Evolutionary conservation across 2,329 filamentous ascomycete genomes (phyloP).

Genomic region (Daldinia sp.): DNA sequence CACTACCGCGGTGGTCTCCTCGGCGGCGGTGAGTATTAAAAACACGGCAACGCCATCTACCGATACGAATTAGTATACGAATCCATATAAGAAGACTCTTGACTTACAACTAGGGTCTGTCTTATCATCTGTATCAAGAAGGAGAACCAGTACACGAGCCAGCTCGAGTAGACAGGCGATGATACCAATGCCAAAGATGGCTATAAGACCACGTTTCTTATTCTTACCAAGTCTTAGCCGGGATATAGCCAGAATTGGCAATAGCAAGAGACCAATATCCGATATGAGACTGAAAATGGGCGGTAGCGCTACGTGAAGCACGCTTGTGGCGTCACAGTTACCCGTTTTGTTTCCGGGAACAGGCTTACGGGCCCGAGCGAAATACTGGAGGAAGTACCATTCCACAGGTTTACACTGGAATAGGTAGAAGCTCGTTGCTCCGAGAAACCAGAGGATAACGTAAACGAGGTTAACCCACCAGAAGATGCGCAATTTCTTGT

Average conservation of each 20-base stretch:
- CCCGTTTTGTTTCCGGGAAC: conserved; percentile 31
- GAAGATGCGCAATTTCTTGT: conserved; percentile 35
- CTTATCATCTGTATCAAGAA: conserved; percentile 41
- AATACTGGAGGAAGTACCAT: conserved; percentile 42
- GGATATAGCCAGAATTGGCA: conserved; percentile 40
- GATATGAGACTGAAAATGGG: conserved; percentile 40
- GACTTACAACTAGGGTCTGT: conserved; percentile 40
- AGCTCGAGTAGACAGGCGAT: conserved; percentile 39
- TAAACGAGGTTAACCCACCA: conserved; percentile 42
- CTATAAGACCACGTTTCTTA: conserved; percentile 40
- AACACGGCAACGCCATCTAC: conserved; percentile 41
- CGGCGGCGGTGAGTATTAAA: conserved; percentile 40
- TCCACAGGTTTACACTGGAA: conserved; percentile 40
- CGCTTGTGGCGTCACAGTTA: conserved; percentile 39
- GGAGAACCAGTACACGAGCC: conserved; percentile 35
- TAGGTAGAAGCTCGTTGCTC: conserved; percentile 40
- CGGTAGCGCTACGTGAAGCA: conserved; percentile 38
- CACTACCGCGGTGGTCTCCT: conserved; percentile 42
- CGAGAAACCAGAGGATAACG: conserved; percentile 40
- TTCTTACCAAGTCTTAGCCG: conserved; percentile 33
- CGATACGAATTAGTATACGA: not conserved
- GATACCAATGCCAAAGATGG: conserved; percentile 40
- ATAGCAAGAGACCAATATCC: conserved; percentile 35
- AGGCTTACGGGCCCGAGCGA: conserved; percentile 22
- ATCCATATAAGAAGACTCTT: not conserved